Evolutionary conservation across 2,329 filamentous ascomycete species (phyloP), one percentile per base, ranked within the genome.

Genomic region (Exophiala mesophila): DNA sequence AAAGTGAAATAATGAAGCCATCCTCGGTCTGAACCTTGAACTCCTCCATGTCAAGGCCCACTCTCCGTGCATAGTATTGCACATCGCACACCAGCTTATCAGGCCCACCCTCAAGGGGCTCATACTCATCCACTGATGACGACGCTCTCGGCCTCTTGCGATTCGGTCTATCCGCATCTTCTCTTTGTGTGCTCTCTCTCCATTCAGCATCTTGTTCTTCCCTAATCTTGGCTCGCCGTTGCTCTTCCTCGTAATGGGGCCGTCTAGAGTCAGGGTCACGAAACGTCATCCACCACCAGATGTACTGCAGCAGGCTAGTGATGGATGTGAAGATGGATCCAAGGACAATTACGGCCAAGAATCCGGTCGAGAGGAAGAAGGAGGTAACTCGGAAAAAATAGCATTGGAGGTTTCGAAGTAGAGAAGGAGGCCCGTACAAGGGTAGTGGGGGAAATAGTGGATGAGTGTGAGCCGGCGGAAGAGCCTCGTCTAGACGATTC

Each of bases 1-100:
- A 94, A 1, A 96, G 71, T 16, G 85, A 80, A 49, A 96, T 84
- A 33, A 96, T 78, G 59, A 95, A 96, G 1, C 89, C 89, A 57
- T 97, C 90, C 61, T 96, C 89, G 0, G 90, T 96, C 62, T 94
- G 83, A 0, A 96, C 88, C 36, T 85, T 73, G 56, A 88, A 86
- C 7, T 77, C 76, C 58, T 96, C 89, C 17, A 88, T 78, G 48
- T 96, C 88, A 1, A 97, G 73, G 0, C 90, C 90, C 10, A 95
- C 88, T 9, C 89, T 74, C 15, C 86, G 76, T 1, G 90, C 89
- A 59, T 97, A 96, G 60, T 96, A 92, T 2, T 76, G 75, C 15
- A 89, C 78, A 55, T 96, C 85, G 57, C 85, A 87, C 5, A 85
- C 65, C 5, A 96, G 68, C 3, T 78, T 82, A 61, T 96, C 90